Conservation (phyloP, 306 rosid species). For the Macrotyloma uniflorum region DNA sequence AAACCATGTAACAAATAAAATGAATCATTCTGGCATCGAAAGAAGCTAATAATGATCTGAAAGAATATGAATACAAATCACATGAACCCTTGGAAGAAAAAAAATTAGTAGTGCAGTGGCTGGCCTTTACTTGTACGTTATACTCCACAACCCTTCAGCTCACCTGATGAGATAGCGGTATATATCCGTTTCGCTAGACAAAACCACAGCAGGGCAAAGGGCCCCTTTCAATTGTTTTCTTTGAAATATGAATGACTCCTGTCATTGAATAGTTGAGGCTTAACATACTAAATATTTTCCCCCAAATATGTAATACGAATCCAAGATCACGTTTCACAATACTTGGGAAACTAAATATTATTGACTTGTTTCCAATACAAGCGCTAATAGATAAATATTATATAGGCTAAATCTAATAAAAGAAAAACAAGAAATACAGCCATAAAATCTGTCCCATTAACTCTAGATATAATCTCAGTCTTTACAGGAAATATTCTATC, state of each 20-base stretch:
- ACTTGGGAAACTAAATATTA: no score
- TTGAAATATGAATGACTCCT: slow-evolving; percentile 4
- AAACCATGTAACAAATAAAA: neutral
- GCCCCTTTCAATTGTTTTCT: neutral
- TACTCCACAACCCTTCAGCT: slow-evolving; percentile 7
- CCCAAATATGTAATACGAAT: no score
- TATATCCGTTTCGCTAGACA: slow-evolving; percentile 14
- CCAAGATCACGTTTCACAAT: no score
- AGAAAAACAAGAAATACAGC: neutral
- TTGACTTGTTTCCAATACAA: neutral
- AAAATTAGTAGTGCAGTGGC: neutral
- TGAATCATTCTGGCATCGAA: slow-evolving; percentile 11
- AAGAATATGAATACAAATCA: slow-evolving; percentile 6
- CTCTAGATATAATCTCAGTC: neutral
- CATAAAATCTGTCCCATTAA: neutral
- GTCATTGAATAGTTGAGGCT: slow-evolving; percentile 6
- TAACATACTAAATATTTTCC: neutral
- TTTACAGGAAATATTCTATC: neutral
- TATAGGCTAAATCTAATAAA: neutral
- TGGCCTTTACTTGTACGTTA: neutral
- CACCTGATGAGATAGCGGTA: neutral
- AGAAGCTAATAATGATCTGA: neutral
- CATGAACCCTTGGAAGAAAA: slow-evolving; percentile 18
- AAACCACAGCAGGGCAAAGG: slow-evolving; percentile 7
- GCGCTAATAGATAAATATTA: neutral